phyloP scores from a whole-genome alignment of 169 alveolate genomes.

The Plasmodium adleri region DNA sequence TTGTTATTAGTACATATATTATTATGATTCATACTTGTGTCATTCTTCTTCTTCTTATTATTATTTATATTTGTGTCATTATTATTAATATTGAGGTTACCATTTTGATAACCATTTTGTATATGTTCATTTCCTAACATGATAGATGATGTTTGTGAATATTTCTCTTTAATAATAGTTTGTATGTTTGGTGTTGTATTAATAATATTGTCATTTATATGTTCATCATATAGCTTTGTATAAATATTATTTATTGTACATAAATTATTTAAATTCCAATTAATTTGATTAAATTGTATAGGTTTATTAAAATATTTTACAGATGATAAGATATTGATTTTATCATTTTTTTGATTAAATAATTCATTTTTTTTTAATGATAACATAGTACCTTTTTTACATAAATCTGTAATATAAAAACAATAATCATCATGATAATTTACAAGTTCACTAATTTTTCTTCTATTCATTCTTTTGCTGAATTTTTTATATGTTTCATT shows the following conservation, averaged over 20 bases:
- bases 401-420: constrained; percentile 70
- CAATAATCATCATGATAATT: constrained; percentile 56
- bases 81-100: too few species aligned
- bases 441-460: constrained; percentile 29
- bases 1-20: too few species aligned
- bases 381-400: constrained; percentile 68
- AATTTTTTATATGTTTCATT: constrained; percentile 66
- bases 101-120: too few species aligned
- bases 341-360: constrained; percentile 17
- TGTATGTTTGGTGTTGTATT: constrained; percentile 6
- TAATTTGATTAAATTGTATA: not conserved
- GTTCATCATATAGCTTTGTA: constrained; percentile 14
- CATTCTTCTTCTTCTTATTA: too few species aligned
- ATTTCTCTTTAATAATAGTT: not conserved
- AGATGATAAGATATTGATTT: not conserved
- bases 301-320: too few species aligned
- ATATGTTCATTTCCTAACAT: too few species aligned
- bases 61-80: too few species aligned
- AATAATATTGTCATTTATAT: constrained; percentile 32
- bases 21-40: too few species aligned
- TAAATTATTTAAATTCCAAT: constrained; percentile 15
- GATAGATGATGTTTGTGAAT: too few species aligned
- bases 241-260: constrained; percentile 36
- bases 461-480: constrained; percentile 67
- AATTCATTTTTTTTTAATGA: constrained; percentile 47